A percentile compares a stretch with the other conserved stretches of the same genome.
These are phyloP conservation scores for Dichotomocladium elegans DNA, from an alignment of 371 early-diverging fungal species.

Conservation along the genomic window DNA sequence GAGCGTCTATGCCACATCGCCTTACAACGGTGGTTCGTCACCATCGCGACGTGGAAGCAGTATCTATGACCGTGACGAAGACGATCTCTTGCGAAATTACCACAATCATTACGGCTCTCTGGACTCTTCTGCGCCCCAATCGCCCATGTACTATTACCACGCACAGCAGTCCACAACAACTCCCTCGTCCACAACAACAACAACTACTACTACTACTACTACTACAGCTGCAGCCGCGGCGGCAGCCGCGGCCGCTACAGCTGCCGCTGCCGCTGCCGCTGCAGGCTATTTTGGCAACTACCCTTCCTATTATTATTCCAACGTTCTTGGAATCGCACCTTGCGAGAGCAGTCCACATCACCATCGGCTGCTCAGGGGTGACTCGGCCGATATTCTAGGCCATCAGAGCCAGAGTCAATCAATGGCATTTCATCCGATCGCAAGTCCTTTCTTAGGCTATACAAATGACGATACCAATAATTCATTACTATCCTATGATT, in stretches of 20 bases:
- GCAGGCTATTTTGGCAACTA: background rate
- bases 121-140: too few relatives aligned
- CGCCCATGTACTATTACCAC: too few relatives aligned
- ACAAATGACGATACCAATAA: constrained; percentile 5
- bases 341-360: background rate
- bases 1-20: background rate
- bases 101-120: too few relatives aligned
- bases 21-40: background rate
- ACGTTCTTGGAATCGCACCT: constrained; percentile 7
- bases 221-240: constrained; percentile 6
- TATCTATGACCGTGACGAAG: background rate
- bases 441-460: constrained; percentile 5
- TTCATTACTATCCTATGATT: background rate
- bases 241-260: constrained; percentile 4
- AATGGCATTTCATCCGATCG: background rate
- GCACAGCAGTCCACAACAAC: too few relatives aligned
- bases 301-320: constrained; percentile 6
- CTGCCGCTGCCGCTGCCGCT: constrained; percentile 1
- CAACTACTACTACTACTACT: too few relatives aligned
- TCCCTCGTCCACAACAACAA: too few relatives aligned
- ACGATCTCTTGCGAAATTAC: too few relatives aligned
- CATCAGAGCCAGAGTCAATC: background rate
- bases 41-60: background rate
- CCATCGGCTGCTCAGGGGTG: background rate
- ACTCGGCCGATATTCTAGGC: constrained; percentile 7